Conservation (phyloP, 805 yeast genomes). For the Sugiyamaella boreocaroliniensis region DNA sequence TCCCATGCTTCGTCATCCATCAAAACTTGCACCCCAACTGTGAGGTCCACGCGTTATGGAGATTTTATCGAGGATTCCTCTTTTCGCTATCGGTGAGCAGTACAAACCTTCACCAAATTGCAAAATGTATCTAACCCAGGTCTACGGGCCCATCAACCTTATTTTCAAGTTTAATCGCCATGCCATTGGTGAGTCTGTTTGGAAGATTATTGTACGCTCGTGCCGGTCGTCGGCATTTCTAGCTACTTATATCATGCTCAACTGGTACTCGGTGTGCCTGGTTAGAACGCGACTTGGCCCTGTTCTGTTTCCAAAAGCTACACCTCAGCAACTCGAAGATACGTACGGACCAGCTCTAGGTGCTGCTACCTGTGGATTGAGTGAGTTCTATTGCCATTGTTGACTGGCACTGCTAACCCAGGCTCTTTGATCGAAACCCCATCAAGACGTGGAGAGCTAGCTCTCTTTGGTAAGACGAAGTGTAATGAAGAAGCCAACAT, state of each 20-base stretch:
- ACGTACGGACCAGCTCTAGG: conserved; percentile 39
- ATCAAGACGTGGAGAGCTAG: conserved; percentile 41
- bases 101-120: not conserved
- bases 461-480: conserved; percentile 29
- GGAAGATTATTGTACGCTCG: conserved; percentile 24
- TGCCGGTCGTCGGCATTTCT: conserved; percentile 40
- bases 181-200: conserved; percentile 17
- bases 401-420: not conserved
- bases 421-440: conserved; percentile 34
- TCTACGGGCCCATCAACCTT: conserved; percentile 39
- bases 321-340: conserved; percentile 34
- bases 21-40: conserved; percentile 36
- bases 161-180: conserved; percentile 28
- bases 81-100: conserved; percentile 30
- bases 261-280: conserved; percentile 45
- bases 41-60: conserved; percentile 42
- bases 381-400: conserved; percentile 14
- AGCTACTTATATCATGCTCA: conserved; percentile 37
- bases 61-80: conserved; percentile 38
- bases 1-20: conserved; percentile 39
- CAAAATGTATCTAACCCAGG: not conserved
- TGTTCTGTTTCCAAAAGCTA: conserved; percentile 33
- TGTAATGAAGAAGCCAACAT: not conserved
- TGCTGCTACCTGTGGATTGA: conserved; percentile 37
- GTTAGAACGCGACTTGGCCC: conserved; percentile 38